Evolutionary conservation across 257 asterid species (phyloP).

Genomic region (Handroanthus guayacan): DNA sequence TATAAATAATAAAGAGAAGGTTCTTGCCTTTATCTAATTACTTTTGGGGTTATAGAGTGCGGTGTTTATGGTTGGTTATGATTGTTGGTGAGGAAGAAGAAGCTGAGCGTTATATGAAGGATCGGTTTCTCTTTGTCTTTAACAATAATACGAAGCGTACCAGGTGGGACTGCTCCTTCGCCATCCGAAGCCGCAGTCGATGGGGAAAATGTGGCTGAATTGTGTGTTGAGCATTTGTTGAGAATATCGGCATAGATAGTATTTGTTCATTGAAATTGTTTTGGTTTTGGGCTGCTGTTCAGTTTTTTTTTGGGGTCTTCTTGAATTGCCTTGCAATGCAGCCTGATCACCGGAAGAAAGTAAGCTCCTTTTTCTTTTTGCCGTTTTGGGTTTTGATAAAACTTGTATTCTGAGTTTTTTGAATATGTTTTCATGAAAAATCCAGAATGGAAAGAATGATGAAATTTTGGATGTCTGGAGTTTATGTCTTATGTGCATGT

Average conservation of each 20-base stretch:
- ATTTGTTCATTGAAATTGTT: slow-evolving; percentile 28
- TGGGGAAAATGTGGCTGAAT: slow-evolving; percentile 88
- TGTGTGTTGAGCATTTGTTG: background rate
- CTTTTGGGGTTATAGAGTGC: slow-evolving; percentile 12
- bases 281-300: slow-evolving; percentile 28
- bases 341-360: slow-evolving; percentile 82
- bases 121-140: slow-evolving; percentile 49
- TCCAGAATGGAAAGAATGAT: background rate
- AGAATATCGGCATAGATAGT: background rate
- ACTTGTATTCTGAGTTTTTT: slow-evolving; percentile 2
- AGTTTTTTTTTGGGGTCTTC: slow-evolving; percentile 33
- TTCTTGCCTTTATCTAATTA: slow-evolving; percentile 7
- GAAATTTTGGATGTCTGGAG: slow-evolving; percentile 4
- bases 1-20: slow-evolving; percentile 22
- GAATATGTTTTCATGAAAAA: background rate
- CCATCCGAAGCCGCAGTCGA: slow-evolving; percentile 72
- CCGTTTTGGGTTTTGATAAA: background rate
- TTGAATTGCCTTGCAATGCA: slow-evolving; percentile 54
- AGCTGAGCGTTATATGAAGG: slow-evolving; percentile 65
- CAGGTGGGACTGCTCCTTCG: slow-evolving; percentile 68
- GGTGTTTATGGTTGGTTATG: slow-evolving; percentile 45
- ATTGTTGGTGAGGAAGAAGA: slow-evolving; percentile 52
- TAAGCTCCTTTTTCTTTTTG: slow-evolving; percentile 44
- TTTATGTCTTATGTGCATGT: slow-evolving; percentile 19
- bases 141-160: slow-evolving; percentile 53